Evolutionary conservation across 176 grass and related monocot species (phyloP), one percentile per base, ranked within the genome.

Genomic region (Oryza glumipatula): DNA sequence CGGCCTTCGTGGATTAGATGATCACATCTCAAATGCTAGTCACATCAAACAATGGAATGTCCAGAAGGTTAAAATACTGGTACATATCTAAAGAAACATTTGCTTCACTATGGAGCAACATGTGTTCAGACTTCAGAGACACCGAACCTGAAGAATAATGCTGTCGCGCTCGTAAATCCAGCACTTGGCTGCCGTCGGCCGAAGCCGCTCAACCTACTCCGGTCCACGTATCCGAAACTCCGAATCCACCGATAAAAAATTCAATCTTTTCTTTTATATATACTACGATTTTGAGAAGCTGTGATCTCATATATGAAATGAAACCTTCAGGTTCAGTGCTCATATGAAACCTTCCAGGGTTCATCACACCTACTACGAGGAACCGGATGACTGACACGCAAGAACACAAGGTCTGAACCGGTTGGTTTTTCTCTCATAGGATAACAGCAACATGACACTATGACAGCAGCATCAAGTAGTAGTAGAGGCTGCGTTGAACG

Each of bases 201-300:
- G 51, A 1, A 39, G 60, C 43, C 11, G 72, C 48, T 45, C 32
- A 43, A 43, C 49, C 72, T 3, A 7, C 49, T 11, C 28, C 1
- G 7, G 9, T 65, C 76, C 84, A 86, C 84, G 76, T 54, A 14
- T 39, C 39, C 46, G 43, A 60, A 16, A 15, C 43, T 10, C 35
- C 17, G 52, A 56, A 56, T 56, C 52, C 52, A 56, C 16, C 52
- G 16, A 56, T 56, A 6, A 54, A 17, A 54, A 54, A 54, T 54
- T 54, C 51, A 54, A 17, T 17, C 15, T 56, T 21, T 56, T 49
- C 15, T 49, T 49, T 56, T 56, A 3, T 5, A 56, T 54, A 19
- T 54, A 19, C 51, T 54, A 54, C 51, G 17, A 36, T 56, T 56
- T 56, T 56, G 16, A 15, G 13, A 49, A 49, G 47, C 15, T 49